Evolutionary conservation across 148 eudicot genomes (phyloP), one percentile per base, ranked within the genome.

Genomic region (Heliosperma pusillum): DNA sequence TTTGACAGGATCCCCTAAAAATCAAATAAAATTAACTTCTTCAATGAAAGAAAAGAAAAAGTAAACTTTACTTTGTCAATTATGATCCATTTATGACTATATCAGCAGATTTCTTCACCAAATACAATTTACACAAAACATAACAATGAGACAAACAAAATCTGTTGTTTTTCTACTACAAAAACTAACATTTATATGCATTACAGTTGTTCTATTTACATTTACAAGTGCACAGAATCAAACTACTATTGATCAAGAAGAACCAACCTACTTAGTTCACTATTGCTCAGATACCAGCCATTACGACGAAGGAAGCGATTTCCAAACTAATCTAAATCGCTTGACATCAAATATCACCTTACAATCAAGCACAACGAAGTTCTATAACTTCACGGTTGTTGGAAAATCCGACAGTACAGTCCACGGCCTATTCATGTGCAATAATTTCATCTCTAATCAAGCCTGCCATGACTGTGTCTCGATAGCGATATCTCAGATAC

Each of bases 401-500:
- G 74, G 19, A 17, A 59, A 25, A 7, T 11, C 11, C n/a, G 30
- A 30, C 3, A 30, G 19, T 55, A 60, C 4, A 50, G 74, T 56
- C 10, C 57, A 27, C 30, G 74, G 74, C 24, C 64, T 71, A 29
- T 71, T 71, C 74, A 22, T 55, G 2, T 71, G 74, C 61, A 59
- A 33, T 63, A n/a, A 40, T 27, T 20, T 26, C 7, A 9, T 33
- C 64, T 3, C 24, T 7, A 30, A 56, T 71, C 26, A 30, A 27
- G 12, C 36, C 4, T 70, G 74, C 47, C 47, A 19, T 0, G 50
- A 71, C 21, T 71, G 74, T 56, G 47, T 71, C 24, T 30, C 22
- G 24, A 56, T 22, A 9, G 74, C 47, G 0, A 63, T 56, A n/a
- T 25, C 42, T n/a, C 26, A 56, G 29, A 26, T 56, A 29, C 64